These are phyloP conservation scores for Serendipita sp. DNA, from an alignment of 768 basidiomycete species.

Conservation along the genomic window DNA sequence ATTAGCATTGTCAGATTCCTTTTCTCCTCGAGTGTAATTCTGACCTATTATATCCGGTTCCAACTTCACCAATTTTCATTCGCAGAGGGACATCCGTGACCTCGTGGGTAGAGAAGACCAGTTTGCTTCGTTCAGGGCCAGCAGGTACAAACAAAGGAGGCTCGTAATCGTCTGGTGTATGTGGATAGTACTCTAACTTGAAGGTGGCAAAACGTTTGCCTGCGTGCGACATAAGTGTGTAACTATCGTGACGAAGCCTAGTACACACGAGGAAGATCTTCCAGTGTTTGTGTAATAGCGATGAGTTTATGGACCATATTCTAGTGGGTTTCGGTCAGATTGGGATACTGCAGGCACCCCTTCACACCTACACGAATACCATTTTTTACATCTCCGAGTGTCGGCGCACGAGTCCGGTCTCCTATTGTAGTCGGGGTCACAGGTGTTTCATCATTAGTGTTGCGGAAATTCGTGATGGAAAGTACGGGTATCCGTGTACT, in stretches of 20 bases:
- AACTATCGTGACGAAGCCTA: neutral
- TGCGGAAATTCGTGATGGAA: slow-evolving; percentile 40
- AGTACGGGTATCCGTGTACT: slow-evolving; percentile 49
- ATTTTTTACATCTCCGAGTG: slow-evolving; percentile 64
- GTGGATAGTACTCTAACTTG: slow-evolving; percentile 71
- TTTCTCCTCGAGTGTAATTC: slow-evolving; percentile 10
- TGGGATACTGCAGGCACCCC: neutral
- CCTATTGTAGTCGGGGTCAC: neutral
- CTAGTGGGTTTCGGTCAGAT: slow-evolving; percentile 23
- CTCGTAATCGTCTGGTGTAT: slow-evolving; percentile 68
- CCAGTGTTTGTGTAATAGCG: slow-evolving; percentile 66
- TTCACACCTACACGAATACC: slow-evolving; percentile 47
- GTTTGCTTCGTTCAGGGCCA: slow-evolving; percentile 54
- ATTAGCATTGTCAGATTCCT: neutral
- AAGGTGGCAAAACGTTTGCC: slow-evolving; percentile 77
- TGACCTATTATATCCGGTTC: slow-evolving; percentile 63
- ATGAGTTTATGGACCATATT: slow-evolving; percentile 61
- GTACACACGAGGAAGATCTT: slow-evolving; percentile 53
- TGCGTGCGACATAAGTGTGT: slow-evolving; percentile 16
- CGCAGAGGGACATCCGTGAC: slow-evolving; percentile 58
- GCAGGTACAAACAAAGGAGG: slow-evolving; percentile 65
- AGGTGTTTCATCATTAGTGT: neutral
- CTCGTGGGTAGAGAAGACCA: slow-evolving; percentile 69
- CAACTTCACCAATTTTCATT: slow-evolving; percentile 47
- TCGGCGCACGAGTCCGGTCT: slow-evolving; percentile 28